Evolutionary conservation across 2,329 filamentous ascomycete genomes (phyloP), one percentile per base, ranked within the genome.

Genomic region (Aureobasidium namibiae): DNA sequence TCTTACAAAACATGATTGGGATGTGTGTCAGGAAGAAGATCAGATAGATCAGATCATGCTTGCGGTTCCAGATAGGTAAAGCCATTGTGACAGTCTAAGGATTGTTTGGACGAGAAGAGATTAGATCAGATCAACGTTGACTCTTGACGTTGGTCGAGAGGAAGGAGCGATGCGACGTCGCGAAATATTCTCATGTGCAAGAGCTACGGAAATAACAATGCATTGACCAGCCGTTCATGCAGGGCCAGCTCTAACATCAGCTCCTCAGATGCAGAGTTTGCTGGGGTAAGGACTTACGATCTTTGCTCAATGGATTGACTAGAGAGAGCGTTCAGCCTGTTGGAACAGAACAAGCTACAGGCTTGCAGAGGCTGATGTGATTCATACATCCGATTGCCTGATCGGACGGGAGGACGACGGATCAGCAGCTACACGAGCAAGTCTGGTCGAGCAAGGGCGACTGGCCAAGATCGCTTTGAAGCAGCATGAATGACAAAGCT

Each of bases 21-120:
- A 87, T 68, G 66, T 86, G 83, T 23, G 82, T 78, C 54, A 76
- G 59, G 71, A 88, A 88, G 74, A 87, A 87, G 39, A 78, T 64
- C 5, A 87, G 74, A 64, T 83, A 82, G 31, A 76, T 61, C 4
- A 78, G 62, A 60, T 80, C 78, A 21, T 69, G 69, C 67, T 76
- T 78, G 48, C 76, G 70, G 23, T 64, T 62, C 31, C 71, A 66
- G 16, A 74, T 70, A 1, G 67, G 65, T 3, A 59, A 57, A 16
- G 67, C 67, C 70, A 73, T 72, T 18, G 11, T 39, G 34, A 8
- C n/a, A 13, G 23, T 11, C 1, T 23, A 8, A 36, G 23, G 13
- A 29, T 34, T n/a, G 11, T 39, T 10, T n/a, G 10, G 9, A 29
- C 29, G 33, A n/a, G 39, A 18, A 16, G 8, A 52, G 8, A 6